A percentile compares a stretch with the other conserved stretches of the same genome.
These are phyloP conservation scores for Poa pratensis DNA, from an alignment of 176 grass and related monocot genomes.

Conservation along the genomic window DNA sequence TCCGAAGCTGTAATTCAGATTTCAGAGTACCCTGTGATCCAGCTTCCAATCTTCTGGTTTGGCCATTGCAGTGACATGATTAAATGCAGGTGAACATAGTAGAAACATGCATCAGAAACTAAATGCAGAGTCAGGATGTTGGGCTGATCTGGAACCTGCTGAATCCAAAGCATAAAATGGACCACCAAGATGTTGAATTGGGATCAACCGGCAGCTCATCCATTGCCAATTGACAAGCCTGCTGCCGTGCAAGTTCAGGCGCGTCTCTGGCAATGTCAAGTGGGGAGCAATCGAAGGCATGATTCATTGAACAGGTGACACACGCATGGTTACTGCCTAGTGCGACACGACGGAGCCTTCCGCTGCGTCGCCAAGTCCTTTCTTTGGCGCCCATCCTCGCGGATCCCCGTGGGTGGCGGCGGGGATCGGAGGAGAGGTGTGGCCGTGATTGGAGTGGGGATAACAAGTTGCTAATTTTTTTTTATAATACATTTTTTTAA, in stretches of 20 bases:
- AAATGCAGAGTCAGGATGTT: slow-evolving; percentile 26
- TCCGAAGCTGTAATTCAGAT: background rate
- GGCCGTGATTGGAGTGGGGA: too few relatives aligned
- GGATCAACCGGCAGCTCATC: background rate
- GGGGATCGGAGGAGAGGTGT: too few relatives aligned
- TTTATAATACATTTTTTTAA: too few relatives aligned
- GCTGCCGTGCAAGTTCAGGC: slow-evolving; percentile 30
- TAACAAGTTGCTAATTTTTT: too few relatives aligned
- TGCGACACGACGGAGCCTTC: too few relatives aligned
- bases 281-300: background rate
- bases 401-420: too few relatives aligned
- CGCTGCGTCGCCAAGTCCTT: too few relatives aligned
- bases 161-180: slow-evolving; percentile 39
- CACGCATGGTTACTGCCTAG: background rate
- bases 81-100: slow-evolving; percentile 37
- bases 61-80: background rate
- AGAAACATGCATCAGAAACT: background rate
- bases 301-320: background rate
- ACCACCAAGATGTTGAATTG: slow-evolving; percentile 29
- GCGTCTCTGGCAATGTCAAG: slow-evolving; percentile 1
- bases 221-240: background rate
- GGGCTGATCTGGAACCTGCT: slow-evolving; percentile 16
- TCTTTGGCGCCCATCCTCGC: too few relatives aligned
- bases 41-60: slow-evolving; percentile 2
- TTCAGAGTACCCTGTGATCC: background rate